These are phyloP conservation scores for Xenoacremonium recifei DNA, from an alignment of 2,329 filamentous ascomycete species.

Conservation along the genomic window DNA sequence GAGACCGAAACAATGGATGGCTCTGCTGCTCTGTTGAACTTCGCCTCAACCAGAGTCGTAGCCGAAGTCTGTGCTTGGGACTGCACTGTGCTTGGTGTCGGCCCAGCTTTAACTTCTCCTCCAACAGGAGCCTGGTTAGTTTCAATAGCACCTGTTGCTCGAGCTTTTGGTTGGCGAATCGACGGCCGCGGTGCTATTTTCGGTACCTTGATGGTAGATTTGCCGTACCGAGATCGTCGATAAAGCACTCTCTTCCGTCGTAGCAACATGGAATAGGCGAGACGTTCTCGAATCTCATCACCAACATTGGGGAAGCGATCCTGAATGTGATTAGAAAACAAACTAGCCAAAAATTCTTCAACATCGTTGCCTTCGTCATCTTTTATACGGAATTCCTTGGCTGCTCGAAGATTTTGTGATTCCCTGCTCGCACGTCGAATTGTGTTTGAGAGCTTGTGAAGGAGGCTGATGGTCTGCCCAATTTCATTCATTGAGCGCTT, in stretches of 20 bases:
- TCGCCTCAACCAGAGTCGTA: conserved; percentile 5
- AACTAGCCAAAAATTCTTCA: conserved; percentile 1
- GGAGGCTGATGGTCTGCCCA: conserved; percentile 1
- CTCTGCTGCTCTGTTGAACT: neutral
- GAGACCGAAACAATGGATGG: conserved; percentile 7
- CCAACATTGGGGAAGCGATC: conserved; percentile 9
- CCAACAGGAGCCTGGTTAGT: neutral
- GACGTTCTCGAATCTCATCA: conserved; percentile 5
- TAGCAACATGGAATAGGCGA: conserved; percentile 10
- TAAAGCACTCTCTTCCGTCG: conserved; percentile 12
- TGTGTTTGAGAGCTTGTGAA: conserved; percentile 9
- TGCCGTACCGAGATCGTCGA: conserved; percentile 6
- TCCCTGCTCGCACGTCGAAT: conserved; percentile 14
- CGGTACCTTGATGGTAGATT: neutral
- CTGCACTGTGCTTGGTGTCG: neutral
- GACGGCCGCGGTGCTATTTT: neutral
- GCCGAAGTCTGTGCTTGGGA: conserved; percentile 2
- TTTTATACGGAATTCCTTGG: conserved; percentile 5
- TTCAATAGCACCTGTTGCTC: neutral
- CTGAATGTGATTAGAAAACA: conserved; percentile 9
- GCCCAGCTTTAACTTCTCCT: neutral
- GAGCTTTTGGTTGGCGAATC: neutral
- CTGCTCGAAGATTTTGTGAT: conserved; percentile 4
- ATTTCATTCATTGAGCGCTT: neutral
- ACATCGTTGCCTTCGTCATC: conserved; percentile 13